These are phyloP conservation scores for Alliaria petiolata DNA, from an alignment of 345 rosid species.

Conservation along the genomic window DNA sequence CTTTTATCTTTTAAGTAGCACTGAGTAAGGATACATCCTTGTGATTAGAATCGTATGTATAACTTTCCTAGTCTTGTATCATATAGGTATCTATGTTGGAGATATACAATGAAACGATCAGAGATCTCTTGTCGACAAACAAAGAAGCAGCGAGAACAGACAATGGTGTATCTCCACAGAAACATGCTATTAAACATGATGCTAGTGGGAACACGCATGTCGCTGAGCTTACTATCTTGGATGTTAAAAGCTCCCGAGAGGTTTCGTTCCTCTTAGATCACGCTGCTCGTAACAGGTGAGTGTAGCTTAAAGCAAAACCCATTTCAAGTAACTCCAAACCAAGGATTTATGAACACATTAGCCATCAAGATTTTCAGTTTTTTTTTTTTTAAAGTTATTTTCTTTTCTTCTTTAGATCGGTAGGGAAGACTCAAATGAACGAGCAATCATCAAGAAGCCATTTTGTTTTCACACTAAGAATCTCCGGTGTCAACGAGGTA, in stretches of 20 bases:
- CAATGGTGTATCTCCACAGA: slow-evolving; percentile 51
- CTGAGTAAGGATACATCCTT: background rate
- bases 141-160: slow-evolving; percentile 52
- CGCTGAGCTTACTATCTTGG: slow-evolving; percentile 72
- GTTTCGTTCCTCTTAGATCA: slow-evolving; percentile 72
- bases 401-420: slow-evolving; percentile 50
- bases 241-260: slow-evolving; percentile 61
- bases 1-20: background rate
- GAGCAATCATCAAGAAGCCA: slow-evolving; percentile 84
- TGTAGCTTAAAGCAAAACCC: background rate
- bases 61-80: background rate
- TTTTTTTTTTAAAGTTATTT: background rate
- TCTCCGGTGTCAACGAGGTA: slow-evolving; percentile 86
- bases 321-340: background rate
- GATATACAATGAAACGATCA: slow-evolving; percentile 87
- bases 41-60: background rate
- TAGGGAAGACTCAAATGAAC: slow-evolving; percentile 93
- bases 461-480: slow-evolving; percentile 86
- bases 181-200: slow-evolving; percentile 69
- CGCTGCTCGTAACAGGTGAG: slow-evolving; percentile 83
- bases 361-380: background rate
- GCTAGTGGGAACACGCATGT: slow-evolving; percentile 80
- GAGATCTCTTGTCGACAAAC: slow-evolving; percentile 74
- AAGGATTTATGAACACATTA: background rate
- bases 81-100: slow-evolving; percentile 93